These are phyloP conservation scores for Bretziella fagacearum DNA, from an alignment of 2,329 filamentous ascomycete species.

Conservation along the genomic window DNA sequence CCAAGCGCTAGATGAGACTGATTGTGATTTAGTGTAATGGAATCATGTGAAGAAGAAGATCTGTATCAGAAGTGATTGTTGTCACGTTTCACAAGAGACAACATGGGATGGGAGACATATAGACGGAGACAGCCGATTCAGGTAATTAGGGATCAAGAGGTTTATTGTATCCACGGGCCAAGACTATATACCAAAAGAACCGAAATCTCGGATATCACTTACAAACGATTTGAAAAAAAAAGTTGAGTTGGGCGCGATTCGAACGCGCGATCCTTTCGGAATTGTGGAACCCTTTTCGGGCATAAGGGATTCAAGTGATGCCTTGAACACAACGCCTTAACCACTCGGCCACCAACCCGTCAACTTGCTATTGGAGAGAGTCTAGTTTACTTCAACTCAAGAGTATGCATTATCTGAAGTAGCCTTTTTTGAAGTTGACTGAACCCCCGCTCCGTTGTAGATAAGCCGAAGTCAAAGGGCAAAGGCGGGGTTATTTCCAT, in stretches of 20 bases:
- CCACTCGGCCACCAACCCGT: conserved; percentile 11
- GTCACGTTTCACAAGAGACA: background rate
- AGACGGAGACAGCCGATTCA: background rate
- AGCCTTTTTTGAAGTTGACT: too few species aligned
- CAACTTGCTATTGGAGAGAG: background rate
- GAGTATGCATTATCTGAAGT: too few species aligned
- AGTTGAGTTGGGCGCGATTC: conserved; percentile 13
- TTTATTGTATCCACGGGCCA: background rate
- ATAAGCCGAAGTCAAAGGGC: too few species aligned
- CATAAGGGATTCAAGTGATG: conserved; percentile 11
- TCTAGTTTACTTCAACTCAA: background rate
- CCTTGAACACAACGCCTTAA: conserved; percentile 9
- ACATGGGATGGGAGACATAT: background rate
- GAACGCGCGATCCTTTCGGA: conserved; percentile 13
- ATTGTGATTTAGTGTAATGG: too few species aligned
- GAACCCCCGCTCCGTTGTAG: too few species aligned
- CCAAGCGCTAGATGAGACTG: too few species aligned
- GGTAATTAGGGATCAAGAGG: background rate
- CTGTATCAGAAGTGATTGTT: too few species aligned
- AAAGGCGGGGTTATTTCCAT: too few species aligned
- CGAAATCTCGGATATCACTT: background rate
- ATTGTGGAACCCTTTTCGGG: conserved; percentile 13
- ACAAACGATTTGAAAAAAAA: conserved; percentile 1
- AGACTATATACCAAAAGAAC: background rate
- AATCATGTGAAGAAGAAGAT: too few species aligned